phyloP scores from a whole-genome alignment of 148 eudicot species.

The Drosera capensis region DNA sequence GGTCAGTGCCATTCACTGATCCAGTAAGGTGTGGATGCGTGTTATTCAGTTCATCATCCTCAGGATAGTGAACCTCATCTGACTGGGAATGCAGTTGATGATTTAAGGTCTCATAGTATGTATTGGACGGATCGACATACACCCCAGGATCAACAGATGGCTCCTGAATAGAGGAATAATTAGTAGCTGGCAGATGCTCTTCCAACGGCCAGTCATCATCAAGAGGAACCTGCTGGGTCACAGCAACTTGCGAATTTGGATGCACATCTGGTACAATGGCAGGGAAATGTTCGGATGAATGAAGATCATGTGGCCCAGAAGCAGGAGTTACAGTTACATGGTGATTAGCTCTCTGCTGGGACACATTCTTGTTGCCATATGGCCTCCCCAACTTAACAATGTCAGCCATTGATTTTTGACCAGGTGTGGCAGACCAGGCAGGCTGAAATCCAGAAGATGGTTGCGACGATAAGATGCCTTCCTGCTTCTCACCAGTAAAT shows the following conservation, averaged over 20 bases:
- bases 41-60: constrained; percentile 23
- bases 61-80: constrained; percentile 28
- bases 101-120: constrained; percentile 16
- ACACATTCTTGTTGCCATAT: constrained; percentile 25
- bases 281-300: constrained; percentile 25
- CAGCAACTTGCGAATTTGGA: constrained; percentile 13
- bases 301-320: constrained; percentile 18
- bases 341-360: constrained; percentile 22
- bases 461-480: constrained; percentile 26
- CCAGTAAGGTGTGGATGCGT: constrained; percentile 18
- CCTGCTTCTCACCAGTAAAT: constrained; percentile 17
- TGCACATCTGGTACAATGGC: constrained; percentile 22
- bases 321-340: constrained; percentile 22
- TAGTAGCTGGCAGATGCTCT: constrained; percentile 43
- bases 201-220: constrained; percentile 64
- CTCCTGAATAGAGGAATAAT: constrained; percentile 19
- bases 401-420: constrained; percentile 93
- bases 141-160: constrained; percentile 27
- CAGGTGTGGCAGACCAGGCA: constrained; percentile 60
- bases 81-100: constrained; percentile 19
- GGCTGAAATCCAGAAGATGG: constrained; percentile 55
- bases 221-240: constrained; percentile 22
- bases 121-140: constrained; percentile 22
- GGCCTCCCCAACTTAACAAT: constrained; percentile 95
- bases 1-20: constrained; percentile 28